These are phyloP conservation scores for Jasminum sambac DNA, from an alignment of 257 asterid genomes.

Conservation along the genomic window DNA sequence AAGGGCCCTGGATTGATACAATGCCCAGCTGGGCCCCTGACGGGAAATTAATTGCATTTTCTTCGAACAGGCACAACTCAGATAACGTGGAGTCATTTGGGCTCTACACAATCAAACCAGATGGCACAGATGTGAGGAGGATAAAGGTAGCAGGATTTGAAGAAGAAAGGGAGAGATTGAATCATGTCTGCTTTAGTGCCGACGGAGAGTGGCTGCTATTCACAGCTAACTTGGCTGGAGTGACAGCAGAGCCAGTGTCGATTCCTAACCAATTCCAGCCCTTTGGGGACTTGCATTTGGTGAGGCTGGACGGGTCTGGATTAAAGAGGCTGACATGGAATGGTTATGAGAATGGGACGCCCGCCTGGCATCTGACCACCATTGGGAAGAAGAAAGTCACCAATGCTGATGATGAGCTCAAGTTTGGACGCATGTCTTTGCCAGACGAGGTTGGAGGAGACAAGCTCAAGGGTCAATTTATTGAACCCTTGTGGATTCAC, in stretches of 20 bases:
- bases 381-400: not conserved
- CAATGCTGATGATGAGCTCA: constrained; percentile 10
- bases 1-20: constrained; percentile 86
- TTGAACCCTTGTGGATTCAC: constrained; percentile 67
- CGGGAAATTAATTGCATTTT: constrained; percentile 72
- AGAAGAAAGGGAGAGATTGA: constrained; percentile 59
- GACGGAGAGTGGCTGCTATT: constrained; percentile 78
- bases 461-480: constrained; percentile 49
- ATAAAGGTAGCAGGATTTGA: constrained; percentile 48
- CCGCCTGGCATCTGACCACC: constrained; percentile 58
- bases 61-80: constrained; percentile 72
- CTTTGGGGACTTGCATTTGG: constrained; percentile 70
- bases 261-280: constrained; percentile 88
- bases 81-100: constrained; percentile 45
- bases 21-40: constrained; percentile 95
- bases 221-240: constrained; percentile 66
- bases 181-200: constrained; percentile 80
- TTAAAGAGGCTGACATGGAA: constrained; percentile 71
- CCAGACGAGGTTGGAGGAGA: constrained; percentile 37
- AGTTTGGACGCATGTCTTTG: constrained; percentile 26
- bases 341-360: constrained; percentile 82
- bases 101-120: constrained; percentile 51
- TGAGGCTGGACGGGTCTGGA: constrained; percentile 70
- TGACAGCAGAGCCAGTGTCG: constrained; percentile 72
- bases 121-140: constrained; percentile 55